Evolutionary conservation across 2,329 filamentous ascomycete species (phyloP).

Genomic region (Simplicillium sp.): DNA sequence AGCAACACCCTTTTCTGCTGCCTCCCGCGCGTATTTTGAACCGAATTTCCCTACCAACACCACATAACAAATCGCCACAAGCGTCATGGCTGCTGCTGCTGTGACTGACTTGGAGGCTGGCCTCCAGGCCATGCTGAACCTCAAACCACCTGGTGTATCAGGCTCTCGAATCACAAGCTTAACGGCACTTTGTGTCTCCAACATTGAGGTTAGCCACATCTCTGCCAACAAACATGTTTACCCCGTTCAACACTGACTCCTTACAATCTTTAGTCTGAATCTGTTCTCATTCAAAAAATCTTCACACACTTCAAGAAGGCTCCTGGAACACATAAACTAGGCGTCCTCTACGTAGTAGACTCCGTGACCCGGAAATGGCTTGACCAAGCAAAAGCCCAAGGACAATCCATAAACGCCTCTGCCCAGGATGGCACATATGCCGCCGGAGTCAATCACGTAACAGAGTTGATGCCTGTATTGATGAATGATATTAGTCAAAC

Average conservation of each 20-base stretch:
- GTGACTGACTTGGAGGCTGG: constrained; percentile 85
- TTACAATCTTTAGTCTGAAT: constrained; percentile 61
- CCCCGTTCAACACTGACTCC: background rate
- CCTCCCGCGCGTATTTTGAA: too few relatives aligned
- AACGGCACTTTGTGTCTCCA: constrained; percentile 78
- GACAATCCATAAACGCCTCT: constrained; percentile 70
- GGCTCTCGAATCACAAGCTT: constrained; percentile 84
- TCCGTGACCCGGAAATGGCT: constrained; percentile 98
- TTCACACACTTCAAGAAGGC: constrained; percentile 96
- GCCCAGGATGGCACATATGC: constrained; percentile 89
- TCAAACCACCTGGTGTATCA: constrained; percentile 91
- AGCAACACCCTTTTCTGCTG: too few relatives aligned
- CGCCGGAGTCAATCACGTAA: constrained; percentile 92
- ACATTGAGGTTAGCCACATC: constrained; percentile 64
- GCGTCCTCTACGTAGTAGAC: constrained; percentile 99
- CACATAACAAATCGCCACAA: too few relatives aligned
- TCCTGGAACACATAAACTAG: constrained; percentile 90
- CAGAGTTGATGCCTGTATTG: constrained; percentile 82
- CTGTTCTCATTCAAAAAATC: constrained; percentile 88
- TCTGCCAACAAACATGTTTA: background rate
- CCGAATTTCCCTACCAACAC: too few relatives aligned
- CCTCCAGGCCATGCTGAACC: constrained; percentile 80
- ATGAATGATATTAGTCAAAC: constrained; percentile 92
- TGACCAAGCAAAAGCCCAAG: constrained; percentile 81
- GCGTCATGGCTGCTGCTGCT: constrained; percentile 45